phyloP scores from a whole-genome alignment of 192 early-diverging fungal genomes.

The Coemansia sp. region DNA sequence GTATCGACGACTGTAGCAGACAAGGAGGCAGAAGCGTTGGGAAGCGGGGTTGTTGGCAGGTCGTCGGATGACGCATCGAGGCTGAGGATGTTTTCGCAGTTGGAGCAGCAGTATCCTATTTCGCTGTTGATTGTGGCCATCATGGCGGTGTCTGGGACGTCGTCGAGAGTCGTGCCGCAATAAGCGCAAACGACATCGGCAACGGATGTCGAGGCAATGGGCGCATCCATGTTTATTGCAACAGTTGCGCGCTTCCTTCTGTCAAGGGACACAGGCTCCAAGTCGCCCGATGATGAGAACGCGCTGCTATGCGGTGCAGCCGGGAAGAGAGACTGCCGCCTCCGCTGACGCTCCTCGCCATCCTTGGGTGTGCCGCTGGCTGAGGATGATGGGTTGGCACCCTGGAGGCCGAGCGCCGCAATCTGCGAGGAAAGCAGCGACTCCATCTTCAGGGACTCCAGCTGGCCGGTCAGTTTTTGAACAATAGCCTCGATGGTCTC shows the following conservation, averaged over 20 bases:
- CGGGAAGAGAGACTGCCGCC: slow-evolving; percentile 30
- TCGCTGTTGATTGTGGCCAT: slow-evolving; percentile 45
- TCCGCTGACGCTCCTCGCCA: slow-evolving; percentile 20
- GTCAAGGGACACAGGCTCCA: slow-evolving; percentile 9
- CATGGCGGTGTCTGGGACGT: slow-evolving; percentile 19
- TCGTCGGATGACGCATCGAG: slow-evolving; percentile 1
- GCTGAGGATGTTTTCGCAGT: slow-evolving; percentile 47
- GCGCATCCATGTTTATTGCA: slow-evolving; percentile 22
- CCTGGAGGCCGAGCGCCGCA: slow-evolving; percentile 14
- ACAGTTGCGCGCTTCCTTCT: slow-evolving; percentile 41
- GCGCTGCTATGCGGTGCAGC: slow-evolving; percentile 10
- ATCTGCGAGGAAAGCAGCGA: slow-evolving; percentile 23
- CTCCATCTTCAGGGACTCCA: slow-evolving; percentile 47
- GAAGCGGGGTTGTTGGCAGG: background rate
- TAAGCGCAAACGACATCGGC: slow-evolving; percentile 37
- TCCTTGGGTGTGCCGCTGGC: background rate
- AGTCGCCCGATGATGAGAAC: background rate
- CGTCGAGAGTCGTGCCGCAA: slow-evolving; percentile 40
- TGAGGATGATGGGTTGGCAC: background rate
- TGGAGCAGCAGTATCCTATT: slow-evolving; percentile 53
- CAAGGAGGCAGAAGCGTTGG: background rate
- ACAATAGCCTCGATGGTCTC: slow-evolving; percentile 51
- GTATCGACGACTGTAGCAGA: background rate
- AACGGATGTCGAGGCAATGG: background rate
- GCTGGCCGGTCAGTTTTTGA: slow-evolving; percentile 41